Evolutionary conservation across 2,329 filamentous ascomycete genomes (phyloP), one percentile per base, ranked within the genome.

Genomic region (Venturia asperata): DNA sequence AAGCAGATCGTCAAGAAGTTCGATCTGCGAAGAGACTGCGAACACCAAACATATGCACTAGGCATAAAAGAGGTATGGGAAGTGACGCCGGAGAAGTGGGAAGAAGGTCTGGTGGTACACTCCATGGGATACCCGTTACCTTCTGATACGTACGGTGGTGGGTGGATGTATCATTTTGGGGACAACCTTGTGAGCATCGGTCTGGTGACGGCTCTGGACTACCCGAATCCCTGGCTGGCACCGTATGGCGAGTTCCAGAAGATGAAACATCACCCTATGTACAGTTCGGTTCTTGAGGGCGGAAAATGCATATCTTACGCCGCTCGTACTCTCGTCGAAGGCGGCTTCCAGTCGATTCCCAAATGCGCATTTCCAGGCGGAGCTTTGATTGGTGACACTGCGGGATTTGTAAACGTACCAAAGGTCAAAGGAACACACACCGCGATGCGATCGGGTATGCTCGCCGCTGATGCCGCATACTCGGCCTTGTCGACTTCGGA

Each of bases 131-230:
- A 96, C 73, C 94, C 94, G 24, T 79, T 99, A 56, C 85, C 91
- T 19, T 85, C 83, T 70, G 89, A 97, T 74, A 94, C 92, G 10
- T 99, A 99, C 74, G 94, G 94, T 70, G 94, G 94, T 69, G 92
- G 90, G n/a, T 99, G 92, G 87, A 92, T 99, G 90, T 99, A 99
- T 74, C 94, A 99, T 77, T 99, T 97, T 76, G 94, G 92, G 45
- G 93, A 99, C 71, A 99, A 97, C 77, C 84, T 97, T 71, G 93
- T 99, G 67, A 92, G 87, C 70, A 82, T 99, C 65, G 94, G 94
- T 30, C 82, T 97, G 21, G 94, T 99, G 13, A 90, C 95, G 45
- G 92, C 92, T 30, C 83, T 99, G 64, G 94, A 99, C 80, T 99
- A 99, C 76, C 83, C 90, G 52, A 99, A 99, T 77, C 94, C 94